Base-by-base conservation (phyloP, 2,329 filamentous ascomycete species). In the Chaetothyriales sp. region DNA sequence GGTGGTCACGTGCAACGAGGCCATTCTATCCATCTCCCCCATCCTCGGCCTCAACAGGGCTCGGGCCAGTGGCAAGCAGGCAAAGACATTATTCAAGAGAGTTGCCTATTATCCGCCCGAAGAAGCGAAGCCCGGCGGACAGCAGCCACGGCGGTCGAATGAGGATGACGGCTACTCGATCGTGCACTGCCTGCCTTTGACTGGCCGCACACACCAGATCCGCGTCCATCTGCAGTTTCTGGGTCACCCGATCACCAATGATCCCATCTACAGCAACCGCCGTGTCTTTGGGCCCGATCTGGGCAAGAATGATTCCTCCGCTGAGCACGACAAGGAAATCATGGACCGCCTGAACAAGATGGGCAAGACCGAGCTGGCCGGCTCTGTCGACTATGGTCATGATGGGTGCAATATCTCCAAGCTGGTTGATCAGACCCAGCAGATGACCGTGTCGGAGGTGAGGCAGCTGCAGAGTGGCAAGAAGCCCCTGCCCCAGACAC, bases 191-290 rank as follows among this genome's bases (percentile, higher is more conserved):
- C 77, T 94, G 52, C 92, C 92, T 0, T 79, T 97, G 25, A 98
- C 92, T 0, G 92, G 92, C 0, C 80, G 92, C 48, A 98, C 92
- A 10, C 92, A 98, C 64, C 92, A 98, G 67, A 78, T 98, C 47
- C 82, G 92, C 33, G 92, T 98, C 18, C 92, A 98, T 63, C 76
- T 98, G 15, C 92, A 98, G 65, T 94, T 87, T 66, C 74, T 98
- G 2, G 92, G 92, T 1, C 86, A 97, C 64, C 92, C 92, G 1
- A 97, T 98, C 60, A 83, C 88, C 58, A 98, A 98, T 66, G 92
- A 98, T 64, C 92, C 92, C 6, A 97, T 98, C 61, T 98, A 98
- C 67, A 89, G 87, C 62, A 98, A 98, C 65, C 82, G 87, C 64
- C 82, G 82, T 52, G 92, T 98, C 9, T 98, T 94, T 75, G 92